Evolutionary conservation across 2,329 filamentous ascomycete species (phyloP).

Genomic region (Aspergillus ibericus): DNA sequence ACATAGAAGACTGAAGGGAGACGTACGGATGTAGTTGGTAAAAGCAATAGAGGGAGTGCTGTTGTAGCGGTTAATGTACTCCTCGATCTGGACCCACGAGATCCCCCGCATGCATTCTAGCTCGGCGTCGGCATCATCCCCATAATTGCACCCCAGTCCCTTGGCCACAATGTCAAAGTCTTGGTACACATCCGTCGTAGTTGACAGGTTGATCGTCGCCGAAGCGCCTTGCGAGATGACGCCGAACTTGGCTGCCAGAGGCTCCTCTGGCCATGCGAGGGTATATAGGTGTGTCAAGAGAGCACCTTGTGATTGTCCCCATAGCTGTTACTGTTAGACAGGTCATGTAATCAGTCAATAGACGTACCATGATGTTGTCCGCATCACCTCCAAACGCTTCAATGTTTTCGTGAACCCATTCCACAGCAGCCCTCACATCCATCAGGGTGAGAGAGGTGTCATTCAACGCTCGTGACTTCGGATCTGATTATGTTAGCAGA

Average conservation of each 20-base stretch:
- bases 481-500: conserved; percentile 5
- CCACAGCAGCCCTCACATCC: conserved; percentile 25
- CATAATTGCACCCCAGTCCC: conserved; percentile 27
- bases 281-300: conserved; percentile 23
- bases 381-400: conserved; percentile 37
- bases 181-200: conserved; percentile 2
- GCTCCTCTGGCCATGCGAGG: conserved; percentile 25
- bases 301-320: conserved; percentile 29
- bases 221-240: conserved; percentile 25
- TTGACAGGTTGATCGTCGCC: conserved; percentile 16
- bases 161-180: conserved; percentile 34
- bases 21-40: conserved; percentile 9
- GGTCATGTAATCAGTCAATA: neutral
- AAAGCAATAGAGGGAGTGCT: conserved; percentile 23
- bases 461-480: conserved; percentile 10
- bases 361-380: conserved; percentile 7
- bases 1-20: no score
- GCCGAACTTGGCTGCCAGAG: conserved; percentile 4
- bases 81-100: conserved; percentile 25
- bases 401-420: conserved; percentile 38
- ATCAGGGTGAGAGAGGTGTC: conserved; percentile 7
- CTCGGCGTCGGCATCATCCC: conserved; percentile 21
- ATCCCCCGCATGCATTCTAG: conserved; percentile 32
- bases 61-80: conserved; percentile 28
- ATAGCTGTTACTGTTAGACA: conserved; percentile 17